Evolutionary conservation across 2,329 filamentous ascomycete species (phyloP).

Genomic region (Ambrosiella beaveri): DNA sequence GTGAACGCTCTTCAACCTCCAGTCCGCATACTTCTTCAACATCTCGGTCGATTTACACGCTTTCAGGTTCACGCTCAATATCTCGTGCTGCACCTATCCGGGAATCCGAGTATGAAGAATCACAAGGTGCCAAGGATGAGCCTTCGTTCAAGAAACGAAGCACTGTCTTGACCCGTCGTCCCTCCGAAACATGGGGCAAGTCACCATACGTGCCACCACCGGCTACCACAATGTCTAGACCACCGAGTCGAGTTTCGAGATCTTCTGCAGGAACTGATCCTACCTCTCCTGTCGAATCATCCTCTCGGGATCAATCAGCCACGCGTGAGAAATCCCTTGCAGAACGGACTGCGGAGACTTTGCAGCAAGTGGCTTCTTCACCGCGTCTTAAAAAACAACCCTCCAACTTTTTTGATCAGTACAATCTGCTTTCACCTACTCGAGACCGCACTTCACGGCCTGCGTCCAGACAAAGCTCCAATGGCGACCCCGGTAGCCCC

Average conservation of each 20-base stretch:
- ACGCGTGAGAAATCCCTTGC: slow-evolving; percentile 31
- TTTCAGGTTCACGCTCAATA: neutral
- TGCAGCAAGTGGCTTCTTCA: slow-evolving; percentile 62
- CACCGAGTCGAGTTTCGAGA: slow-evolving; percentile 1
- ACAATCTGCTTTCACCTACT: slow-evolving; percentile 12
- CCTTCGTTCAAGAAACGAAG: slow-evolving; percentile 9
- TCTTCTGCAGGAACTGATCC: slow-evolving; percentile 13
- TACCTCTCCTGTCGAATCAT: slow-evolving; percentile 4
- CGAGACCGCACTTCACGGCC: slow-evolving; percentile 20
- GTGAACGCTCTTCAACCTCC: slow-evolving; percentile 3
- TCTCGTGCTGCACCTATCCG: neutral
- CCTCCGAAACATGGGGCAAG: slow-evolving; percentile 16
- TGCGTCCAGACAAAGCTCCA: slow-evolving; percentile 3
- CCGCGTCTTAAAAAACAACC: slow-evolving; percentile 49
- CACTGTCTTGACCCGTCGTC: slow-evolving; percentile 19
- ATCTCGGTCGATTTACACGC: neutral
- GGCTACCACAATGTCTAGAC: slow-evolving; percentile 1
- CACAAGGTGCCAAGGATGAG: neutral
- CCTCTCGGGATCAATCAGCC: neutral
- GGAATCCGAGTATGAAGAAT: neutral
- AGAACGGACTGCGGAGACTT: slow-evolving; percentile 72
- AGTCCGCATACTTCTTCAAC: neutral
- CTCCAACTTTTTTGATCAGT: slow-evolving; percentile 55
- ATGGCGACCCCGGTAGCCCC: slow-evolving; percentile 24
- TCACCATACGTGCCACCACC: slow-evolving; percentile 12